Evolutionary conservation across 805 yeast genomes (phyloP), one percentile per base, ranked within the genome.

Genomic region (Phaffomyces antillensis): DNA sequence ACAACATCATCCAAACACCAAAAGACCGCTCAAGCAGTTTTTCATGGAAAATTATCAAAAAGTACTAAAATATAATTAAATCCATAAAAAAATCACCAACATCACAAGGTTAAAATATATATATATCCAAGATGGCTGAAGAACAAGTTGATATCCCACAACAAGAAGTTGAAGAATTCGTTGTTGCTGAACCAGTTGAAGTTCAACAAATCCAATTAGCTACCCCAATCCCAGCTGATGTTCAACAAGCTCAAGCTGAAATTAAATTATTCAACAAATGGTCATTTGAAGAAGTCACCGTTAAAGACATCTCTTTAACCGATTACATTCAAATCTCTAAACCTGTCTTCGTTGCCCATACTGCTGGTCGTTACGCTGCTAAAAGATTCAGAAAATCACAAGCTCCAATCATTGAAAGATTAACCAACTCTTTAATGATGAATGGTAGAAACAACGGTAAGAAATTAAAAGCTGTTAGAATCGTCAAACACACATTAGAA

Each of bases 371-470:
- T 77, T 93, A 91, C 79, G 98, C 98, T 67, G 73, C 87, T 77
- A 93, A 93, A 88, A 90, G 99, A 78, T 93, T 93, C 86, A 90
- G 98, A 85, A 93, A 93, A 86, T 93, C 98, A 62, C 99, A 93
- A 82, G 90, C 97, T 80, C 98, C 98, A 69, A 84, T 93, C 73
- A 74, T 93, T 64, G 99, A 93, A 85, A 91, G 99, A 83, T 82
- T 93, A 74, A 91, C 98, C 77, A 91, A 93, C 91, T 86, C 99
- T 58, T 81, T 93, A 72, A 93, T 93, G 99, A 93, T 93, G 99
- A 90, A 93, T 86, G 99, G 99, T 81, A 91, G 98, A 83, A 93
- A 93, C 95, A 93, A 95, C 86, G 99, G 99, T 84, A 93, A 93
- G 85, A 93, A 93, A 81, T 87, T 95, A 75, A 90, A 91, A 86